Evolutionary conservation across 805 yeast genomes (phyloP), one percentile per base, ranked within the genome.

Genomic region (Candida xyloterini): DNA sequence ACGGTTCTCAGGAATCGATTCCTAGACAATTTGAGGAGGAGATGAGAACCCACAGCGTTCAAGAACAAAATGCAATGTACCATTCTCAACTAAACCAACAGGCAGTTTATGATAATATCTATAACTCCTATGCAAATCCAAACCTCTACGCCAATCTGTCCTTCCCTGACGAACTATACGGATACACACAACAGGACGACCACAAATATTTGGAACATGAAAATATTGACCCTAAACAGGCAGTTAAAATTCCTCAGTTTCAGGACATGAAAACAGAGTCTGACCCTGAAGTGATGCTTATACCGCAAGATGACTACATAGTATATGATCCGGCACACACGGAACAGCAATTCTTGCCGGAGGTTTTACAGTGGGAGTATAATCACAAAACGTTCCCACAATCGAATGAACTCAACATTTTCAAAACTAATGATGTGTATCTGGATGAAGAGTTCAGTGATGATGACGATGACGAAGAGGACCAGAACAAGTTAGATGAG

Each of bases 391-490:
- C 57, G 7, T 55, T 58, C 36, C 58, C 56, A 9, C 62, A 56
- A 30, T 58, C 63, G 3, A 56, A 61, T 32, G 65, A 60, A 30
- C 48, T 61, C 26, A 59, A 58, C 38, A 50, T 61, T 10, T 59
- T 60, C 46, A 56, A 60, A 36, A 50, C 64, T 4, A 48, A 54
- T 24, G 60, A 59, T 34, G 54, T 60, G 15, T 51, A 51, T 27
- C 33, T 52, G 8, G 57, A 57, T 34, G 59, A 54, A 21, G 62
- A 57, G 36, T 57, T 54, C 33, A 53, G 57, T 8, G 60, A 55
- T 30, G 64, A 60, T 23, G 65, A 61, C 7, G 56, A 54, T n/a
- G 59, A 54, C 10, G 65, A 60, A 4, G 62, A 55, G 13, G 52
- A 55, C 25, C 51, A 50, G 24, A 50, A 57, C 43, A 55, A 53